Evolutionary conservation across 768 basidiomycete genomes (phyloP).

Genomic region (Auriscalpium vulgare): DNA sequence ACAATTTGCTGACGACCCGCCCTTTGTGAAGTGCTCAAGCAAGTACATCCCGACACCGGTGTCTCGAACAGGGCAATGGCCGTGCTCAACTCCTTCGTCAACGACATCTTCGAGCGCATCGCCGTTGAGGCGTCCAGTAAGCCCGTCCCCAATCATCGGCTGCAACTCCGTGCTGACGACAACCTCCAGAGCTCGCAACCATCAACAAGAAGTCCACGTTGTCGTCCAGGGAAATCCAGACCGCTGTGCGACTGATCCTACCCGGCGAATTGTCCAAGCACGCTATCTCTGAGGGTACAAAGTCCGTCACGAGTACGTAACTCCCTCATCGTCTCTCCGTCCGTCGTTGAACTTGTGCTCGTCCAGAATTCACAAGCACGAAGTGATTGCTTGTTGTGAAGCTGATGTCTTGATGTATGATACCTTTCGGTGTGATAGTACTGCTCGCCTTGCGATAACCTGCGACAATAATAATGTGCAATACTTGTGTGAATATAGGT

Average conservation of each 20-base stretch:
- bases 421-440: not conserved
- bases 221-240: constrained; percentile 88
- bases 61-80: constrained; percentile 88
- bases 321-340: not conserved
- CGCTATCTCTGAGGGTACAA: constrained; percentile 80
- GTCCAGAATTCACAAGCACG: constrained; percentile 42
- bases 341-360: not conserved
- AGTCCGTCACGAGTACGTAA: constrained; percentile 58
- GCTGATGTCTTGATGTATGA: not conserved
- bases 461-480: not conserved
- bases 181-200: constrained; percentile 60
- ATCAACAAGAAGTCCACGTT: constrained; percentile 90
- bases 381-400: not conserved
- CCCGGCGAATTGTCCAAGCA: constrained; percentile 85
- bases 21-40: constrained; percentile 58
- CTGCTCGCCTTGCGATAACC: not conserved
- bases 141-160: constrained; percentile 16
- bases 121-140: constrained; percentile 65
- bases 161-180: not conserved
- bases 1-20: not conserved
- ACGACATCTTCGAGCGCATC: constrained; percentile 79
- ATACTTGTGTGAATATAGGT: not conserved
- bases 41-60: constrained; percentile 91
- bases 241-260: constrained; percentile 73
- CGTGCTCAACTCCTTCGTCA: constrained; percentile 78